Evolutionary conservation across 2,329 filamentous ascomycete genomes (phyloP).

Genomic region (Fusarium sp.): DNA sequence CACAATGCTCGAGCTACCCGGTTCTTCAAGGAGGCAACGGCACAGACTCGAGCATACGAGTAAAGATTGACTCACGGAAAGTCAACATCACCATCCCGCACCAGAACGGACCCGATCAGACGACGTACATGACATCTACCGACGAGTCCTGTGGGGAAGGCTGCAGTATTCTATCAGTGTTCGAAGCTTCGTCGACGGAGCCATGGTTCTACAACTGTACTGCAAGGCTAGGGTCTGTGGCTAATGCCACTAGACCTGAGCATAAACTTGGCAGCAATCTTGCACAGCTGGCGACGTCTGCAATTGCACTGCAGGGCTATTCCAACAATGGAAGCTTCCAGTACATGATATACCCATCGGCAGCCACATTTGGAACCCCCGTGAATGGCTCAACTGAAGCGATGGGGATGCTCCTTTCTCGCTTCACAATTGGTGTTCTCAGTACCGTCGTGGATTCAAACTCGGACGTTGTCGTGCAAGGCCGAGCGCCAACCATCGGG

Average conservation of each 20-base stretch:
- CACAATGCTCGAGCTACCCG: constrained; percentile 9
- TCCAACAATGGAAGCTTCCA: neutral
- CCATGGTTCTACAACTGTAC: constrained; percentile 38
- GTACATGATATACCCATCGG: neutral
- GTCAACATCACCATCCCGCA: neutral
- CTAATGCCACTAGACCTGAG: neutral
- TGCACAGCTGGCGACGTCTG: constrained; percentile 10
- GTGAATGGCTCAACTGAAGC: neutral
- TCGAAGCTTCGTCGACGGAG: constrained; percentile 16
- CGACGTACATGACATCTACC: constrained; percentile 20
- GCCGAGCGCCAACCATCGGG: neutral
- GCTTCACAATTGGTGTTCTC: constrained; percentile 5
- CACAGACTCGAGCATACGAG: neutral
- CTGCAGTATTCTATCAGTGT: constrained; percentile 19
- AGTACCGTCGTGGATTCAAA: constrained; percentile 2
- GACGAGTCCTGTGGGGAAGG: constrained; percentile 7
- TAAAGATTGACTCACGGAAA: neutral
- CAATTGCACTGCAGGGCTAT: constrained; percentile 28
- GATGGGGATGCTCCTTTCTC: neutral
- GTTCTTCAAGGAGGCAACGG: constrained; percentile 19
- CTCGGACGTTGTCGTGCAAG: neutral
- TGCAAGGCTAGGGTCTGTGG: neutral
- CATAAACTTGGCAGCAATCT: constrained; percentile 15
- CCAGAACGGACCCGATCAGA: neutral
- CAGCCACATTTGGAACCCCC: neutral